Conservation (phyloP, 2,329 filamentous ascomycete species). For the Phaeosphaeriaceae sp. region DNA sequence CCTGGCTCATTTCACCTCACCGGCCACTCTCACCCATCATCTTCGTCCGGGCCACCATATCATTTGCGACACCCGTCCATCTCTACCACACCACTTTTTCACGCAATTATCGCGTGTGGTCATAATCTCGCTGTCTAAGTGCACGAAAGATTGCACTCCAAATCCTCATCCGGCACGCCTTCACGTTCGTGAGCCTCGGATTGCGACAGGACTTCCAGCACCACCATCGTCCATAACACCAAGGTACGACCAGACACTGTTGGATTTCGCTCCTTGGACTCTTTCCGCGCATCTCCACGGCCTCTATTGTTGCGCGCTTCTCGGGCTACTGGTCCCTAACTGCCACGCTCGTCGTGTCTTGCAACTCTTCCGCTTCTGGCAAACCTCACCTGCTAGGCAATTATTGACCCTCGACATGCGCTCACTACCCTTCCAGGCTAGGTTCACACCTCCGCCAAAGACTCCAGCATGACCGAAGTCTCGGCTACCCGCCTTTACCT, state of each 20-base stretch:
- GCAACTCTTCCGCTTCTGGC: slow-evolving; percentile 29
- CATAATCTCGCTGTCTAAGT: slow-evolving; percentile 14
- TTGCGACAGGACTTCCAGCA: slow-evolving; percentile 22
- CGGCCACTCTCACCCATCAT: slow-evolving; percentile 25
- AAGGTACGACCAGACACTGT: slow-evolving; percentile 37
- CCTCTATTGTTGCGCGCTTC: slow-evolving; percentile 32
- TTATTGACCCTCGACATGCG: slow-evolving; percentile 33
- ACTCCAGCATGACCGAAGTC: slow-evolving; percentile 75
- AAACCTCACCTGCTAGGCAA: slow-evolving; percentile 32
- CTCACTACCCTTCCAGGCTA: slow-evolving; percentile 46
- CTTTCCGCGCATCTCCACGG: slow-evolving; percentile 25
- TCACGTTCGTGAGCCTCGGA: slow-evolving; percentile 27
- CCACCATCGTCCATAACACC: slow-evolving; percentile 13
- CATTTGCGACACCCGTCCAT: slow-evolving; percentile 25
- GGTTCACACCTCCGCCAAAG: slow-evolving; percentile 25
- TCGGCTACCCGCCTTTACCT: slow-evolving; percentile 95
- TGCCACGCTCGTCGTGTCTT: slow-evolving; percentile 21
- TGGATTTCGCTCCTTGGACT: slow-evolving; percentile 30
- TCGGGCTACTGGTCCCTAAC: slow-evolving; percentile 33
- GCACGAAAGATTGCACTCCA: slow-evolving; percentile 7
- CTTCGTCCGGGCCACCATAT: slow-evolving; percentile 25
- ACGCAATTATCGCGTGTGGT: slow-evolving; percentile 22
- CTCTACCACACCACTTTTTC: slow-evolving; percentile 19
- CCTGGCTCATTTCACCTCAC: slow-evolving; percentile 12
- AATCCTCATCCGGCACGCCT: slow-evolving; percentile 12